These are phyloP conservation scores for Globisporangium splendens DNA, from an alignment of 352 stramenopile species.

Conservation along the genomic window DNA sequence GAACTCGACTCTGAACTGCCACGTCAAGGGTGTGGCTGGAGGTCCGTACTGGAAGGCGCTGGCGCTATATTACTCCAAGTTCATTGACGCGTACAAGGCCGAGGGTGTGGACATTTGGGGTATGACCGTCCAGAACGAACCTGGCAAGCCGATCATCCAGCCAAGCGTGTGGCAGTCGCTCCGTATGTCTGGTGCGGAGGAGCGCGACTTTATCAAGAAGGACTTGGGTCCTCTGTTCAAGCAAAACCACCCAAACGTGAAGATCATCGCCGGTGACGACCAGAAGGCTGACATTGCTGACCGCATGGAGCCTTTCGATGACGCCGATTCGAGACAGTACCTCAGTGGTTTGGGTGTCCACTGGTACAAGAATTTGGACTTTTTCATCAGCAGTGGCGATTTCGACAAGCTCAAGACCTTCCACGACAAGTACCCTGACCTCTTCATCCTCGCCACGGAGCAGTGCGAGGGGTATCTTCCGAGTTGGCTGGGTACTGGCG, in stretches of 20 bases:
- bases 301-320: too few relatives aligned
- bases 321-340: constrained; percentile 42
- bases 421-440: constrained; percentile 30
- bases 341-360: constrained; percentile 78
- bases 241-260: constrained; percentile 59
- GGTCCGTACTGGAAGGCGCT: constrained; percentile 64
- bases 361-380: constrained; percentile 64
- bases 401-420: constrained; percentile 36
- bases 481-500: constrained; percentile 25
- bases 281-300: constrained; percentile 52
- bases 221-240: too few relatives aligned
- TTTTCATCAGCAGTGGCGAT: constrained; percentile 27
- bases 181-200: constrained; percentile 34
- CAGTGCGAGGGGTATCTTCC: constrained; percentile 50
- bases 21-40: constrained; percentile 45
- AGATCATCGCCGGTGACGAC: constrained; percentile 78
- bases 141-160: constrained; percentile 40
- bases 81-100: constrained; percentile 71
- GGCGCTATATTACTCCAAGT: constrained; percentile 82
- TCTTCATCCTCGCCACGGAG: constrained; percentile 71
- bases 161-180: constrained; percentile 57
- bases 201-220: constrained; percentile 77
- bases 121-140: constrained; percentile 87
- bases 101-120: constrained; percentile 77
- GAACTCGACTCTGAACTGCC: constrained; percentile 51